Base-by-base conservation (phyloP, 495 filamentous ascomycete species). In the Penicillium odoratum region DNA sequence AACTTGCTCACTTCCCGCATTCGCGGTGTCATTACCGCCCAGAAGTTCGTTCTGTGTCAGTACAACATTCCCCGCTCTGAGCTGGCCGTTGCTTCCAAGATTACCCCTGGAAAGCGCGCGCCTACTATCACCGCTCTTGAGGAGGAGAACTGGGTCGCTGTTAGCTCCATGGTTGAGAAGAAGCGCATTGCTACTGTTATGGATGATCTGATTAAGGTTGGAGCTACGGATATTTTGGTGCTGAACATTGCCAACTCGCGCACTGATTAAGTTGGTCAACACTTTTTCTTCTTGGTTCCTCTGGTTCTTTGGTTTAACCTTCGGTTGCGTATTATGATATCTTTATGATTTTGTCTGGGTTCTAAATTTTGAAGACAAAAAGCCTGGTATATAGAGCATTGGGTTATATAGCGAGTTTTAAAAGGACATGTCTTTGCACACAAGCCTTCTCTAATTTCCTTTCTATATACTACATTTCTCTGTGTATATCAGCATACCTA, bases 101-200 rank as follows among this genome's bases (percentile, higher is more conserved):
- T 97, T 71, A 97, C 94, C 0, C 94, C 95, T 1, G 94, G 94
- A 55, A 97, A 96, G 77, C 88, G 95, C 55, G 94, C 94, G 11
- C 92, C 95, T 3, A 97, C 92, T 6, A 82, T 98, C 65, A 97
- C 86, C 15, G 78, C 87, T 5, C 80, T 98, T 5, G 94, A 97
- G 58, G 89, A 90, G 69, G 85, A 90, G 48, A 88, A 86, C 43
- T 98, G 94, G 94, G 92, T 97, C 25, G 92, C 94, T 51, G 86
- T 98, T 61, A 90, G 85, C 66, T 84, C 85, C 9, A 98, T 98
- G 94, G 94, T 97, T 3, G 88, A 91, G 78, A 92, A 93, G 80
- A 93, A 91, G 77, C 78, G 79, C 57, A 87, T 97, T 56, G 95
- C 95, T 2, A 80, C 81, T 5, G 91, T 90, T 36, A 98, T 98